phyloP scores from a whole-genome alignment of 2,329 filamentous ascomycete species.

The Sporothrix curviconia region DNA sequence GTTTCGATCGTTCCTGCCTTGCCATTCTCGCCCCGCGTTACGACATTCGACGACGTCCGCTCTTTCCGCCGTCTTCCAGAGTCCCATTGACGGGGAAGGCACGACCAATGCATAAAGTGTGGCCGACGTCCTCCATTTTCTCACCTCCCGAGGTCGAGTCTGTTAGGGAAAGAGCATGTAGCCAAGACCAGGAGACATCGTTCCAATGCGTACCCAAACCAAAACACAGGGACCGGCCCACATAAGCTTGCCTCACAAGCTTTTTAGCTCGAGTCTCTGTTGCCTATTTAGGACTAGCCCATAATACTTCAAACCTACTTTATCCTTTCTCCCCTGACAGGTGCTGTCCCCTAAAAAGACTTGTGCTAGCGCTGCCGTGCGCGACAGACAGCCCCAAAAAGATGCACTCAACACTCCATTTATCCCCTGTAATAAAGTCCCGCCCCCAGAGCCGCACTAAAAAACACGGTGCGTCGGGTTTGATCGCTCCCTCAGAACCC shows the following conservation, averaged over 20 bases:
- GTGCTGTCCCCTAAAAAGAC: not conserved
- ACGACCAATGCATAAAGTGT: not conserved
- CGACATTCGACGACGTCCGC: conserved; percentile 1
- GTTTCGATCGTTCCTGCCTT: conserved; percentile 1
- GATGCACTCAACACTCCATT: not conserved
- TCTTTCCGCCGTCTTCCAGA: not conserved
- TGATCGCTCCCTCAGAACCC: conserved; percentile 17
- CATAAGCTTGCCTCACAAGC: not conserved
- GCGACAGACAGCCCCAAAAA: no score
- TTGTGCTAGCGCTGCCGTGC: conserved; percentile 1
- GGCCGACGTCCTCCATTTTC: not conserved
- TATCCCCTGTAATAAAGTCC: not conserved
- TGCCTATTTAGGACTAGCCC: not conserved
- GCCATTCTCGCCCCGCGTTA: not conserved
- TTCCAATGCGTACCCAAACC: no score
- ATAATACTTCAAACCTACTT: not conserved
- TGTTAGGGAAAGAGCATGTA: not conserved
- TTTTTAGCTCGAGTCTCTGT: no score
- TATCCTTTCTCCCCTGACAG: not conserved
- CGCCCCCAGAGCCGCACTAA: not conserved
- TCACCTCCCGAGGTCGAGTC: not conserved
- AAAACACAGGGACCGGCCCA: no score
- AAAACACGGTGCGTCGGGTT: conserved; percentile 8
- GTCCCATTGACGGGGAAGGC: not conserved
- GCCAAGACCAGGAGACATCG: no score